Base-by-base conservation (phyloP, 2,329 filamentous ascomycete species). In the Fusarium pseudograminearum region DNA sequence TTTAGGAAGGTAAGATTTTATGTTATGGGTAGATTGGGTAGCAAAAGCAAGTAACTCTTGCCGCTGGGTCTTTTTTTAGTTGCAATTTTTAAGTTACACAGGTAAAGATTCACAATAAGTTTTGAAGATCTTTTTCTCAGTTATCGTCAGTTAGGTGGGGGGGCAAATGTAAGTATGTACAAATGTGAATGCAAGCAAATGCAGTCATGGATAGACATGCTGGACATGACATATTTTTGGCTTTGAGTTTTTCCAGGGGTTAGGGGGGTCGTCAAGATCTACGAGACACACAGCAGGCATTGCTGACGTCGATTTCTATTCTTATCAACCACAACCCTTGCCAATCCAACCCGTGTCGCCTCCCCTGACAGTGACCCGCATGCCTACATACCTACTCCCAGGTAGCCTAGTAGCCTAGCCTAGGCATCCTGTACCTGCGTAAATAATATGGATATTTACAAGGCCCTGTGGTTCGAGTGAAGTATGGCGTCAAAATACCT, bases 221-320 rank as follows among this genome's bases (percentile, higher is more conserved):
- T 36, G 65, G 52, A 40, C 40, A 56, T 48, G 44, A 55, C 40
- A 36, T 52, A 68, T 66, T 69, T 53, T 57, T 65, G 53, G 36
- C 31, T 41, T 62, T 61, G 34, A 65, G 44, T 22, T 58, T 45
- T 64, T 30, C 47, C 61, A 66, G 66, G 66, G 66, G 66, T 50
- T 56, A 7, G 44, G 22, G 28, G 33, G 54, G 53, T 18, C 36
- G 53, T 56, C 34, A 51, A 70, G 66, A 69, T 70, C 66, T 69
- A 65, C 61, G 61, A 31, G 10, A 51, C 36, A 51, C 36, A 51
- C 48, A 51, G 40, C 24, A 40, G 51, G 55, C 36, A 57, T 57
- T 53, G 67, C 67, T 71, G 67, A 70, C 67, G 67, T 71, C 58
- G 67, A 69, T 46, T 68, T 56, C 67, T 70, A 70, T 71, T 71